These are phyloP conservation scores for Lecanicillium sp. DNA, from an alignment of 2,329 filamentous ascomycete genomes.

Conservation along the genomic window DNA sequence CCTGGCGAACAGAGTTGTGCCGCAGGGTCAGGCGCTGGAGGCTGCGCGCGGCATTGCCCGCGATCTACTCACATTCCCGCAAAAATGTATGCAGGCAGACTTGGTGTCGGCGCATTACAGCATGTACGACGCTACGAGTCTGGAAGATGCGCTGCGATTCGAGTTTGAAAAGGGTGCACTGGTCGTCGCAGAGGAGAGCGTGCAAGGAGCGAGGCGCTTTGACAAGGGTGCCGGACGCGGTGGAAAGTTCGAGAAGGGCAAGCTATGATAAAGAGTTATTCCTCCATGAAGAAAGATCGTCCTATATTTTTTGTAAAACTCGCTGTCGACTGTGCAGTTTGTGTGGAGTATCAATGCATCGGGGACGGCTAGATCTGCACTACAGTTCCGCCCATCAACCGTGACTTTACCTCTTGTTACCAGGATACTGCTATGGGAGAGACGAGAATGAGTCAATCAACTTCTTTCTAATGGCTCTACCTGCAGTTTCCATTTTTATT, in stretches of 20 bases:
- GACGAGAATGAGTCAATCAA: no score
- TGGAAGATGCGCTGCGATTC: conserved; percentile 43
- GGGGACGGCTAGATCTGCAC: no score
- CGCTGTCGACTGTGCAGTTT: no score
- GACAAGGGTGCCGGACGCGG: conserved; percentile 10
- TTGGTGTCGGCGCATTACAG: conserved; percentile 43
- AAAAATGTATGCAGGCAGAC: conserved; percentile 47
- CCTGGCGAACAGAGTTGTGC: conserved; percentile 46
- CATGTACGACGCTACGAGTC: conserved; percentile 39
- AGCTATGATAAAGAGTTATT: conserved; percentile 1
- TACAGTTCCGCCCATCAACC: no score
- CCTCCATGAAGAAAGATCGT: no score
- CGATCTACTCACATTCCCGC: conserved; percentile 42
- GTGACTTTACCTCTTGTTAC: no score
- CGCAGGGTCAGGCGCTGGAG: conserved; percentile 41
- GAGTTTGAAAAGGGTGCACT: conserved; percentile 40
- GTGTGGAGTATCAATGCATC: no score
- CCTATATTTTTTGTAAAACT: no score
- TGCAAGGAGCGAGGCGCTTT: conserved; percentile 21
- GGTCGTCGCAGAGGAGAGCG: conserved; percentile 38
- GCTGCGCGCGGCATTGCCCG: conserved; percentile 43
- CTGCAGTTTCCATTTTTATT: no score
- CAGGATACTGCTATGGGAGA: no score
- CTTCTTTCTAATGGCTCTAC: no score
- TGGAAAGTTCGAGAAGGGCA: conserved; percentile 9